These are phyloP conservation scores for Tetrahymena elliotti DNA, from an alignment of 73 alveolate species.

Conservation along the genomic window DNA sequence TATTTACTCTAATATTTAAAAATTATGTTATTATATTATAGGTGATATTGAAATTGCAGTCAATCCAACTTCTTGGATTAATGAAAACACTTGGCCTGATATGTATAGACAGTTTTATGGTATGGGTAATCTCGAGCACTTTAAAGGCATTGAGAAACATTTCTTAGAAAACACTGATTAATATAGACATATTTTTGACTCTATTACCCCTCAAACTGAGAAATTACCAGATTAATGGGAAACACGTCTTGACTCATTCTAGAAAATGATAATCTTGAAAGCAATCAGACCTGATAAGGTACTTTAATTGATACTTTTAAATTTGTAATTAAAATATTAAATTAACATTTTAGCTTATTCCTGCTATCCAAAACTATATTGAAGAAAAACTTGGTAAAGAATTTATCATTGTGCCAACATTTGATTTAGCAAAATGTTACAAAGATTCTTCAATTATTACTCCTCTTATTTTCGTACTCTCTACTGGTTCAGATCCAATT, in stretches of 20 bases:
- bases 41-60: slow-evolving; percentile 81
- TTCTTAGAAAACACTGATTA: slow-evolving; percentile 74
- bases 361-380: slow-evolving; percentile 78
- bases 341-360: slow-evolving; percentile 12
- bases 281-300: slow-evolving; percentile 93
- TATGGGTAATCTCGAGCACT: slow-evolving; percentile 74
- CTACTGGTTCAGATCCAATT: slow-evolving; percentile 99
- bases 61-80: slow-evolving; percentile 94
- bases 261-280: slow-evolving; percentile 85
- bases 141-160: slow-evolving; percentile 86
- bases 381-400: slow-evolving; percentile 83
- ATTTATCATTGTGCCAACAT: slow-evolving; percentile 98
- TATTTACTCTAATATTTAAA: neutral
- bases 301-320: neutral
- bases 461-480: slow-evolving; percentile 89
- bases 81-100: slow-evolving; percentile 87
- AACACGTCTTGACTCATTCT: slow-evolving; percentile 69
- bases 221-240: slow-evolving; percentile 90
- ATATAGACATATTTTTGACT: slow-evolving; percentile 83
- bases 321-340: neutral
- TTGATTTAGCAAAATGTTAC: slow-evolving; percentile 79
- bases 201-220: slow-evolving; percentile 84
- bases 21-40: neutral
- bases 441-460: slow-evolving; percentile 79
- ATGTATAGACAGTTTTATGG: slow-evolving; percentile 82